Evolutionary conservation across 176 grass and related monocot species (phyloP), one percentile per base, ranked within the genome.

Genomic region (Panicum miliaceum): DNA sequence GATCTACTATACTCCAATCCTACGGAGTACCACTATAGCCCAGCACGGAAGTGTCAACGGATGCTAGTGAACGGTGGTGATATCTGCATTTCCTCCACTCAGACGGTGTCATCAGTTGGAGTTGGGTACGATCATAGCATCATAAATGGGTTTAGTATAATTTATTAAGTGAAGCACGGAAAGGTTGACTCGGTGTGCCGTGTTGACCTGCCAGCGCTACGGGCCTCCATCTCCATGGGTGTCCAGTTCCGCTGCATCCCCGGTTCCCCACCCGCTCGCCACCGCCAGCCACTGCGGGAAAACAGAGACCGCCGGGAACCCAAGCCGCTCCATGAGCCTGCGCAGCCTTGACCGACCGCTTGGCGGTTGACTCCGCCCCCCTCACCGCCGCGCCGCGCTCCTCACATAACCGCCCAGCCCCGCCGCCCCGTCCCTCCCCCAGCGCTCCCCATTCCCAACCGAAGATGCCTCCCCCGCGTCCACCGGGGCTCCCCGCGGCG

Each of bases 401-500:
- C n/a, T 46, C 79, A 25, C 75, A 82, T 56, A 22, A 29, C 50
- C 37, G 6, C 5, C 19, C 7, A 4, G 0, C 18, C 25, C 38
- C 23, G 13, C 35, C 27, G 3, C 64, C 25, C 25, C 11, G 3
- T 68, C 37, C 11, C 45, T 18, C 4, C 8, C 20, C 0, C 26
- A 14, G 16, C 25, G 20, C 32, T 8, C 9, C 60, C 42, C 27
- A 35, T 34, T 8, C 60, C 60, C 27, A 48, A 4, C 48, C 37
- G 18, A 27, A 4, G 2, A 89, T 89, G 87, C 14, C 62, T 26
- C 63, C 75, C 20, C 57, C 36, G 59, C 79, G 38, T n/a, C 68
- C 6, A 13, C 46, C 8, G 40, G 40, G 11, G 35, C 45, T 45
- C 43, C 19, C 12, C 18, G 50, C 32, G 3, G 45, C 57, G 68